Percentiles rank a stretch among this genome's conserved stretches.
phyloP scores from a whole-genome alignment of 1,284 basidiomycete genomes.

The Ustilago xerochloae region DNA sequence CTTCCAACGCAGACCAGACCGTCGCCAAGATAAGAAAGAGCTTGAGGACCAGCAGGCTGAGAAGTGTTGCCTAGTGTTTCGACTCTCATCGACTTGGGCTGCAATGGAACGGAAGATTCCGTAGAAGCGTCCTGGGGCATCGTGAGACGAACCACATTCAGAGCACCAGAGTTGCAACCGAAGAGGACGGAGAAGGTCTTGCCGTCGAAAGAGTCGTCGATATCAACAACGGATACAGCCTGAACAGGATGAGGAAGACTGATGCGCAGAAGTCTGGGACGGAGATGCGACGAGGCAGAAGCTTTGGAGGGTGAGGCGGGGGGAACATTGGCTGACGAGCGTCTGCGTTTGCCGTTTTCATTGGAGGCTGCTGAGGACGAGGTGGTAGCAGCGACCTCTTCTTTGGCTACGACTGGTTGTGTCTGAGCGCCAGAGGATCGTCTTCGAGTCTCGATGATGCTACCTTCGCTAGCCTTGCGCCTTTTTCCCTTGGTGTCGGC shows the following conservation, averaged over 20 bases:
- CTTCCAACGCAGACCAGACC: constrained; percentile 55
- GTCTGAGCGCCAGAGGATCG: constrained; percentile 14
- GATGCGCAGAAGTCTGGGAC: constrained; percentile 38
- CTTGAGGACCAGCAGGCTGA: constrained; percentile 49
- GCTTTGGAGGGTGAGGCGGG: constrained; percentile 13
- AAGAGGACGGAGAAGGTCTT: constrained; percentile 42
- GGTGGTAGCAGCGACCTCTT: background rate
- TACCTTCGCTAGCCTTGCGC: constrained; percentile 49
- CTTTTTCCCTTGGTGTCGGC: constrained; percentile 43
- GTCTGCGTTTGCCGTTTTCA: constrained; percentile 54
- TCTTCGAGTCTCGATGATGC: constrained; percentile 17
- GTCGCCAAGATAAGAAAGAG: constrained; percentile 56
- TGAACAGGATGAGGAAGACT: constrained; percentile 49
- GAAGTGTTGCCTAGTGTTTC: constrained; percentile 41
- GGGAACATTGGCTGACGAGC: constrained; percentile 37
- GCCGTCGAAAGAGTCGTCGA: constrained; percentile 13
- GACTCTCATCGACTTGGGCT: constrained; percentile 34
- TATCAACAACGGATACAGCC: constrained; percentile 43
- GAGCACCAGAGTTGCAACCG: constrained; percentile 35
- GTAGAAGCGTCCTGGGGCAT: constrained; percentile 13
- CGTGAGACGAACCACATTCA: constrained; percentile 40
- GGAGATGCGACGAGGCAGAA: background rate
- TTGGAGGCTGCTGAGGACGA: constrained; percentile 30
- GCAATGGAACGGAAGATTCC: background rate
- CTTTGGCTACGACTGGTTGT: constrained; percentile 1